Conservation (phyloP, 371 early-diverging fungal species). For the Mucor piriformis region DNA sequence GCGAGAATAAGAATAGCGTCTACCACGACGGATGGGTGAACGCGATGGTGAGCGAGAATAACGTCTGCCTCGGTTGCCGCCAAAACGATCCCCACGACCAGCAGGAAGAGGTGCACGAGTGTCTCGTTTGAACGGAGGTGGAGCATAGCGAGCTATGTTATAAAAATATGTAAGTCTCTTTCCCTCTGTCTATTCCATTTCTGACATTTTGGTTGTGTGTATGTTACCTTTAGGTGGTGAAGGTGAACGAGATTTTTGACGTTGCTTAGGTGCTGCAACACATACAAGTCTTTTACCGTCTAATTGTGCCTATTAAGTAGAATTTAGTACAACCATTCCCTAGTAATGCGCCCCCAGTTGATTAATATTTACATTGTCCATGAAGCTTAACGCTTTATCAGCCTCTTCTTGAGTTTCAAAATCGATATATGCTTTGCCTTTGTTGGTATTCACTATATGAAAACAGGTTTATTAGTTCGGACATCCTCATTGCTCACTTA, state of each 20-base stretch:
- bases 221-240: constrained; percentile 35
- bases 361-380: constrained; percentile 50
- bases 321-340: background rate
- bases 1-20: constrained; percentile 43
- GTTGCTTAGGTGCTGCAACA: constrained; percentile 34
- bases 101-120: constrained; percentile 14
- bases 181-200: background rate
- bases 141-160: constrained; percentile 28
- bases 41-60: constrained; percentile 34
- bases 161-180: background rate
- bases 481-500: too few relatives aligned
- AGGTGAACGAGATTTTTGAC: constrained; percentile 37
- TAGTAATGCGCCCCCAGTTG: background rate
- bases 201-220: too few relatives aligned
- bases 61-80: constrained; percentile 20
- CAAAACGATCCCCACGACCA: constrained; percentile 21
- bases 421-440: constrained; percentile 60
- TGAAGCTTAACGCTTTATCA: constrained; percentile 54
- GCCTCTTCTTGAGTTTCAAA: constrained; percentile 60
- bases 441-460: constrained; percentile 50
- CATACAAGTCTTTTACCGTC: constrained; percentile 50
- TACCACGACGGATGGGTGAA: constrained; percentile 28
- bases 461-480: background rate
- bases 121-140: constrained; percentile 33
- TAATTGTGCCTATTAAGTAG: constrained; percentile 51